These are phyloP conservation scores for Leccinum subgranulosum DNA, from an alignment of 768 basidiomycete genomes.

Conservation along the genomic window DNA sequence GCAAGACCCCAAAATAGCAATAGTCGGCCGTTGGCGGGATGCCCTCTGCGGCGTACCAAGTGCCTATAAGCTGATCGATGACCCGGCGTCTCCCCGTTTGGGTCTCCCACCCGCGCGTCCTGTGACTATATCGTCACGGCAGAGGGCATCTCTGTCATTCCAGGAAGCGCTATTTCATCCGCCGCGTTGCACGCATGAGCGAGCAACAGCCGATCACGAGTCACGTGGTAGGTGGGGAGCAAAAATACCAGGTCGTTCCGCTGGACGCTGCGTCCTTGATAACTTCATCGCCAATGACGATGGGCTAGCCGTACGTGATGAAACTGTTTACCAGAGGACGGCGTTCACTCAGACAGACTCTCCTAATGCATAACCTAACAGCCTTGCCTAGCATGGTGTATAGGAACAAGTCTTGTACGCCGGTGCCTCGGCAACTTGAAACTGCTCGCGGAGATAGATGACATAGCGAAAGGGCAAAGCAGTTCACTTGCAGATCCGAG, in stretches of 20 bases:
- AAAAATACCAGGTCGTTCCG: constrained; percentile 30
- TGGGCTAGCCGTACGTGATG: background rate
- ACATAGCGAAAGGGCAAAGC: too few relatives aligned
- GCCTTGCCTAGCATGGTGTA: too few relatives aligned
- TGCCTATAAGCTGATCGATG: constrained; percentile 28
- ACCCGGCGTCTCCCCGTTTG: constrained; percentile 61
- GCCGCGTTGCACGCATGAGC: background rate
- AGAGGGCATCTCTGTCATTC: constrained; percentile 47
- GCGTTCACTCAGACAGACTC: constrained; percentile 24
- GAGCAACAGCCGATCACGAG: constrained; percentile 8
- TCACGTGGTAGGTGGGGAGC: background rate
- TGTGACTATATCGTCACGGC: constrained; percentile 74
- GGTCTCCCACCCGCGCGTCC: constrained; percentile 48
- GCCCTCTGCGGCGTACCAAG: background rate
- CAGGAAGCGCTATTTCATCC: constrained; percentile 19
- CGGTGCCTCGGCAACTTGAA: too few relatives aligned
- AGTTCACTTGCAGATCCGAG: too few relatives aligned
- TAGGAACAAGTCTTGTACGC: too few relatives aligned
- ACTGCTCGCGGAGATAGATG: too few relatives aligned
- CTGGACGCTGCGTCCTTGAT: constrained; percentile 36
- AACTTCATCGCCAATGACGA: constrained; percentile 5
- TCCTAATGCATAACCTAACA: constrained; percentile 8
- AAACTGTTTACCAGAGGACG: constrained; percentile 40
- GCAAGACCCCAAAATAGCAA: constrained; percentile 28
- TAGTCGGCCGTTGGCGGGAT: constrained; percentile 7